These are phyloP conservation scores for Zymoseptoria ardabiliae DNA, from an alignment of 2,329 filamentous ascomycete genomes.

Conservation along the genomic window DNA sequence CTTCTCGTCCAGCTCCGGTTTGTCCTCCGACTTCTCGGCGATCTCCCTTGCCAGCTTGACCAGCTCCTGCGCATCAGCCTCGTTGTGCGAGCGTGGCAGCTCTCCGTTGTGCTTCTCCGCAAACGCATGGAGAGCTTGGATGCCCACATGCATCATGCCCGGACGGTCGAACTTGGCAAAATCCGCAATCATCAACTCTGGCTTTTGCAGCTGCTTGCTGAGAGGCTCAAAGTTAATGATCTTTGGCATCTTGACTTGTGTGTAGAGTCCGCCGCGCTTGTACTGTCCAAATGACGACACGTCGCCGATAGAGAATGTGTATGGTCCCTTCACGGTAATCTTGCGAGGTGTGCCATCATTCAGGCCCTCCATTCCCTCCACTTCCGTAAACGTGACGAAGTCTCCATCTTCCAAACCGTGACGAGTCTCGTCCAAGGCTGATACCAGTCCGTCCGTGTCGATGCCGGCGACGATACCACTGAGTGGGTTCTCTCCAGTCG, in stretches of 20 bases:
- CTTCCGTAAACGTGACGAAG: constrained; percentile 87
- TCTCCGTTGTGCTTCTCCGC: constrained; percentile 61
- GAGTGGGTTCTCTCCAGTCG: constrained; percentile 80
- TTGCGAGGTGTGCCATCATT: constrained; percentile 81
- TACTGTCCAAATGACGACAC: constrained; percentile 83
- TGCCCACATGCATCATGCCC: constrained; percentile 80
- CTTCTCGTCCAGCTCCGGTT: constrained; percentile 83
- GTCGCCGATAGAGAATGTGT: constrained; percentile 95
- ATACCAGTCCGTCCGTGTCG: constrained; percentile 82
- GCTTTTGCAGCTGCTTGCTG: constrained; percentile 69
- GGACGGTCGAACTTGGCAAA: constrained; percentile 97
- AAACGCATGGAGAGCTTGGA: constrained; percentile 88
- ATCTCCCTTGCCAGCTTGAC: constrained; percentile 68
- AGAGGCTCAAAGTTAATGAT: constrained; percentile 81
- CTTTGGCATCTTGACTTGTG: constrained; percentile 98
- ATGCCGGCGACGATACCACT: constrained; percentile 87
- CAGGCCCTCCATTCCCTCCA: constrained; percentile 84
- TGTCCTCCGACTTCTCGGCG: constrained; percentile 58
- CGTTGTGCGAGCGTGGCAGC: constrained; percentile 75
- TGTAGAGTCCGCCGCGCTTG: constrained; percentile 78
- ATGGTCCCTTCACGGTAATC: constrained; percentile 86
- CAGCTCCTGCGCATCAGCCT: constrained; percentile 73
- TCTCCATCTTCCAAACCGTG: constrained; percentile 96
- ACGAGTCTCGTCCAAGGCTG: constrained; percentile 85
- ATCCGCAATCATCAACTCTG: constrained; percentile 85